Conservation (phyloP, 371 early-diverging fungal species). For the Mucor piriformis region DNA sequence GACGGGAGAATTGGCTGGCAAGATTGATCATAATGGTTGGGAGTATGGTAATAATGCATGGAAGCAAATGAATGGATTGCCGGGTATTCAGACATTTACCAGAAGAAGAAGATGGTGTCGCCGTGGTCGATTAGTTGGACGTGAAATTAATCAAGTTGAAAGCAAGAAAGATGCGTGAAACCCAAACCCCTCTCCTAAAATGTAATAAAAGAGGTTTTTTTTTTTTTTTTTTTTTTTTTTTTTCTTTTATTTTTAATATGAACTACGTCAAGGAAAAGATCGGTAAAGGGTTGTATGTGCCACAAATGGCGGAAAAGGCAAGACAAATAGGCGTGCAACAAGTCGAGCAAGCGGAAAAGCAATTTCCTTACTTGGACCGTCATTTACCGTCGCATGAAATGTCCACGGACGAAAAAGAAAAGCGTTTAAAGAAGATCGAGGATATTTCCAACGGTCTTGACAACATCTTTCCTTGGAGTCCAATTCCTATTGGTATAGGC, state of each 20-base stretch:
- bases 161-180: slow-evolving; percentile 9
- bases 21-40: slow-evolving; percentile 52
- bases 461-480: slow-evolving; percentile 38
- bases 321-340: slow-evolving; percentile 22
- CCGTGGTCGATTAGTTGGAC: slow-evolving; percentile 42
- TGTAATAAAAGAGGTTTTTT: neutral
- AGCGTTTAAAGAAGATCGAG: slow-evolving; percentile 23
- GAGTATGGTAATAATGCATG: slow-evolving; percentile 55
- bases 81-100: slow-evolving; percentile 49
- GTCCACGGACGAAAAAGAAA: slow-evolving; percentile 16
- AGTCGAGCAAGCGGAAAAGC: slow-evolving; percentile 14
- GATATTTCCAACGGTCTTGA: slow-evolving; percentile 34
- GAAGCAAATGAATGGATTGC: slow-evolving; percentile 39
- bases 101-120: slow-evolving; percentile 51
- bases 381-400: slow-evolving; percentile 19
- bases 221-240: slow-evolving; percentile 7
- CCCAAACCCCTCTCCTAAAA: neutral
- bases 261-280: slow-evolving; percentile 25
- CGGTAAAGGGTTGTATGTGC: slow-evolving; percentile 17
- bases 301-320: slow-evolving; percentile 11
- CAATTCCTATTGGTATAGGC: slow-evolving; percentile 43
- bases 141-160: slow-evolving; percentile 15
- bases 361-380: slow-evolving; percentile 24
- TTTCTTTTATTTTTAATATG: slow-evolving; percentile 12
- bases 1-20: slow-evolving; percentile 42